Percentiles rank a stretch among this genome's conserved stretches.
phyloP scores from a whole-genome alignment of 106 monocot genomes.

The Platanthera zijinensis region DNA sequence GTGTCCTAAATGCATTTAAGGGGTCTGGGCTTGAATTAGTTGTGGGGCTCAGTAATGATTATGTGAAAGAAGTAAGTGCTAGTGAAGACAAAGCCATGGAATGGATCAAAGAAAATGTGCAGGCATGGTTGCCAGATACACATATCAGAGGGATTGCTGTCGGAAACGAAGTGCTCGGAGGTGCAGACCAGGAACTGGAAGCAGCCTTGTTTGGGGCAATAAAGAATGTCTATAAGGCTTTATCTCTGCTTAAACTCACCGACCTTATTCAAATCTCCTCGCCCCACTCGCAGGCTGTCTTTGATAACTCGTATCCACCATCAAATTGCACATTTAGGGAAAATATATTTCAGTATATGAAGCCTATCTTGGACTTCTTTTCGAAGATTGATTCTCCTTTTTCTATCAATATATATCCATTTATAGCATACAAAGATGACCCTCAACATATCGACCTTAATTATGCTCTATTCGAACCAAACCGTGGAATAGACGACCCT shows the following conservation, averaged over 20 bases:
- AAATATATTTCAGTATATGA: conserved; percentile 42
- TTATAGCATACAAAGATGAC: conserved; percentile 82
- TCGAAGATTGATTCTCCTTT: conserved; percentile 47
- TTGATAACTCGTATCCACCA: conserved; percentile 77
- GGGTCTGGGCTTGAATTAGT: conserved; percentile 71
- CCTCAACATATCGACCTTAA: conserved; percentile 72
- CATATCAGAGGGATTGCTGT: conserved; percentile 66
- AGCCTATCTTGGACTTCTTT: conserved; percentile 71
- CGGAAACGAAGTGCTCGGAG: conserved; percentile 80
- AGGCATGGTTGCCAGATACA: conserved; percentile 60
- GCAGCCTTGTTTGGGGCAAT: conserved; percentile 59
- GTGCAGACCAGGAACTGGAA: conserved; percentile 40
- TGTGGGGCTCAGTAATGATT: conserved; percentile 43
- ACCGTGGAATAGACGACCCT: conserved; percentile 58
- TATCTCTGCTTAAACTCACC: conserved; percentile 40
- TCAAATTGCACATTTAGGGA: conserved; percentile 66
- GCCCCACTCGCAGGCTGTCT: conserved; percentile 72
- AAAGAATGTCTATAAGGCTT: conserved; percentile 58
- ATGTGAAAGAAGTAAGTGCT: conserved; percentile 53
- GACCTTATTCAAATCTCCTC: conserved; percentile 58
- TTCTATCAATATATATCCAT: conserved; percentile 76
- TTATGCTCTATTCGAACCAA: conserved; percentile 70
- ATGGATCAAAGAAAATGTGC: conserved; percentile 87
- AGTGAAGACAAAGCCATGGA: conserved; percentile 47
- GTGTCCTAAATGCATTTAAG: conserved; percentile 66